Base-by-base conservation (phyloP, 2,329 filamentous ascomycete genomes). In the Ceratocystis smalleyi region DNA sequence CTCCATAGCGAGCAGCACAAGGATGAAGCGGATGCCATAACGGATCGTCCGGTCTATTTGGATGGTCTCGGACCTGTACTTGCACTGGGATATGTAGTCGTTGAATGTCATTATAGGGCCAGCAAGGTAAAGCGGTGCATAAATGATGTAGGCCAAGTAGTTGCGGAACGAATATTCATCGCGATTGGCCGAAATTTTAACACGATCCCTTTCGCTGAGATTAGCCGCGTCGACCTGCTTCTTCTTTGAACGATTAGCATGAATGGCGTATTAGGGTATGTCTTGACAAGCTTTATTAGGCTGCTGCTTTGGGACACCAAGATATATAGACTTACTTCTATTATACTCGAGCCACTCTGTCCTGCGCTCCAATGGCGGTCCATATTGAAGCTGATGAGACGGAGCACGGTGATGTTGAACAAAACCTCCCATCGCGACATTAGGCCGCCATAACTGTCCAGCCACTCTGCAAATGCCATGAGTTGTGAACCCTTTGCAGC, bases 41-140 rank as follows among this genome's bases (percentile, higher is more conserved):
- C 89, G 83, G 35, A 86, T 72, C 1, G 87, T 96, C 63, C 91
- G 88, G 2, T 77, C 74, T 2, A 74, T 75, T 68, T 86, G 88
- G 70, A 94, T 85, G 65, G 83, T 91, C 10, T 86, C 81, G 0
- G 89, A 76, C 12, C 80, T 81, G 75, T 92, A 87, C 69, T 89
- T 87, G 67, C 81, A 79, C 73, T 99, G 94, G 0, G 89, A 88
- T 68, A 97, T 86, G 77, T 94, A 99, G 77, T 99, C 95, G 75
- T 99, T 99, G 78, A 97, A 99, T 12, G 91, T 97, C 67, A 99
- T 73, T 70, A 99, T 96, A 0, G 94, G 94, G 0, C 94, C 94
- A 0, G 91, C 83, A 40, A 99, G 81, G 74, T 97, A 99, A 0
- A 99, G 81, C 0, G 94, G 94, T 1, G 91, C 90, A 72, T 99